A percentile compares a stretch with the other conserved stretches of the same genome.
Evolutionary conservation across 2,329 filamentous ascomycete genomes (phyloP).

Genomic region (Penicillium sp.): DNA sequence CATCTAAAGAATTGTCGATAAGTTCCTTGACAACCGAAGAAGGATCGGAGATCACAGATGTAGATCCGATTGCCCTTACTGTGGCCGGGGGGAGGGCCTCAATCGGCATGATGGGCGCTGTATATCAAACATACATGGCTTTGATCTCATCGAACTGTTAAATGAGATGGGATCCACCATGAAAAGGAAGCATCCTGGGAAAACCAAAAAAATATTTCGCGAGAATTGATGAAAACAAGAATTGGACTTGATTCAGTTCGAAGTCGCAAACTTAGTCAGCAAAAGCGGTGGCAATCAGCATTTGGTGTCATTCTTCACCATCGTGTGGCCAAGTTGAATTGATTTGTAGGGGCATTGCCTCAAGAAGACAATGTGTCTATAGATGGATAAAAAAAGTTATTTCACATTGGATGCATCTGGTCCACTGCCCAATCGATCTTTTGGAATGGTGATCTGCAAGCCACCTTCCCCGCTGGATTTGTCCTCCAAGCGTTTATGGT

Average conservation of each 20-base stretch:
- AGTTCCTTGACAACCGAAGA: slow-evolving; percentile 63
- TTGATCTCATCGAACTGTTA: background rate
- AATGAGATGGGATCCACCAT: background rate
- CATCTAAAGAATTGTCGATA: slow-evolving; percentile 67
- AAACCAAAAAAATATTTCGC: background rate
- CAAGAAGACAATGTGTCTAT: too few relatives aligned
- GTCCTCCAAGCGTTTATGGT: too few relatives aligned
- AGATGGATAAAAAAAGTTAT: too few relatives aligned
- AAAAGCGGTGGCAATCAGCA: too few relatives aligned
- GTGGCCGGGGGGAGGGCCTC: slow-evolving; percentile 42
- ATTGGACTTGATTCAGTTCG: background rate
- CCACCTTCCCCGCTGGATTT: too few relatives aligned
- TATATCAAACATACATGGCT: slow-evolving; percentile 10
- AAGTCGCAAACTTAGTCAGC: background rate
- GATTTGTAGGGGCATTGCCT: too few relatives aligned
- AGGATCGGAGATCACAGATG: slow-evolving; percentile 57
- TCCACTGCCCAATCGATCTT: too few relatives aligned
- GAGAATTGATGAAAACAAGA: background rate
- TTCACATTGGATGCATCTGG: too few relatives aligned
- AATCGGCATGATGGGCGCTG: slow-evolving; percentile 44
- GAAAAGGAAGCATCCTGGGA: background rate
- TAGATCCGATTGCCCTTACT: slow-evolving; percentile 55
- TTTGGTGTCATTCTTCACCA: too few relatives aligned
- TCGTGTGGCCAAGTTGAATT: too few relatives aligned
- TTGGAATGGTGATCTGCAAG: too few relatives aligned